Base-by-base conservation (phyloP, 345 rosid genomes). In the Aquilaria sinensis region DNA sequence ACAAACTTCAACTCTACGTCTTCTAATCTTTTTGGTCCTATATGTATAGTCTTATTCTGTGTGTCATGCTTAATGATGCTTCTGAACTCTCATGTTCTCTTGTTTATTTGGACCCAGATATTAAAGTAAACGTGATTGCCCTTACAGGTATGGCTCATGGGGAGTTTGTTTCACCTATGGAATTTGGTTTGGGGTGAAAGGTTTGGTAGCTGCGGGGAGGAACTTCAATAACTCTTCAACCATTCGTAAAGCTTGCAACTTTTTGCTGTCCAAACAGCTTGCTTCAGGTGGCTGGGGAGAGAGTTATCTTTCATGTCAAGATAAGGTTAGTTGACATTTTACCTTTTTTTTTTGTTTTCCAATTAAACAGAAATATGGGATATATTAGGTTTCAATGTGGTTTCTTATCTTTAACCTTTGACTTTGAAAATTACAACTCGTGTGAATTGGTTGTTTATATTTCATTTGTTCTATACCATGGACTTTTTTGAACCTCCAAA, bases 241-340 rank as follows among this genome's bases (percentile, higher is more conserved):
- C 67, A 74, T 90, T 43, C 80, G 82, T 29, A 90, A 81, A 79
- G 97, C 96, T 65, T 90, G 95, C 61, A 81, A 88, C 47, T 90
- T 90, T 81, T 81, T 90, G 65, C 64, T 90, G 69, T 90, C 96
- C 53, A 88, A 88, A 77, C 99, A 94, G 78, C 72, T 72, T 59
- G 58, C 83, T 56, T 85, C 91, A 3, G 99, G 96, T 16, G 96
- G 99, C 53, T 94, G 99, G 99, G 98, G 97, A 74, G 97, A 93
- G 78, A 90, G 97, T 74, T 93, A 93, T 63, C 89, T 90, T 68
- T 90, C 97, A 67, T 93, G 97, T 73, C 94, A 88, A 83, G 77
- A 85, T 60, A 85, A 90, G 96, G 95, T 90, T 63, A 31, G 57
- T 43, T 31, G 47, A 31, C 9, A 32, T 46, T 14, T 56, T 29